A percentile compares a stretch with the other conserved stretches of the same genome.
Conservation (phyloP, 805 yeast genomes). For the Kuraishia floccosa region DNA sequence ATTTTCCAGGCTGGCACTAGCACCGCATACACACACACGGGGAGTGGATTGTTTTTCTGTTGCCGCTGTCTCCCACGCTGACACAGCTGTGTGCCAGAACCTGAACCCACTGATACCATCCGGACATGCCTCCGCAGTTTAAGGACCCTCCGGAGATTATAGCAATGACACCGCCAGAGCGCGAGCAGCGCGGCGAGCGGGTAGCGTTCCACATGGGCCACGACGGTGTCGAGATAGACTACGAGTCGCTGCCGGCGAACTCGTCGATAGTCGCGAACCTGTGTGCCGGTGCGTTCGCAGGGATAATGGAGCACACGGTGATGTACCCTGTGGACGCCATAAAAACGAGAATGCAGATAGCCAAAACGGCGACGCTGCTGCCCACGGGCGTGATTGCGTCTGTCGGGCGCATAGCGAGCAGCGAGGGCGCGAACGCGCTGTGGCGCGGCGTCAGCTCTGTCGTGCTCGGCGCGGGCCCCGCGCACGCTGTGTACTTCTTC, state of each 20-base stretch:
- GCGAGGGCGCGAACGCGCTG: slow-evolving; percentile 79
- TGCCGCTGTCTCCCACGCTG: too few species aligned
- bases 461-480: slow-evolving; percentile 97
- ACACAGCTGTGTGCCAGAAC: too few species aligned
- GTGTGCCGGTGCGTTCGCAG: slow-evolving; percentile 96
- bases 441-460: slow-evolving; percentile 95
- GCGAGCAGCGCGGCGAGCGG: too few species aligned
- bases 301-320: slow-evolving; percentile 95
- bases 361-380: slow-evolving; percentile 10
- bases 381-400: slow-evolving; percentile 47
- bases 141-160: too few species aligned
- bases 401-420: slow-evolving; percentile 63
- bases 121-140: too few species aligned
- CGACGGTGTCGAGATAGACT: slow-evolving; percentile 47
- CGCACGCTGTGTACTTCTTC: slow-evolving; percentile 94
- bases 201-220: slow-evolving; percentile 2
- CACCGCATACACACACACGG: too few species aligned
- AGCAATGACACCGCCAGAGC: too few species aligned
- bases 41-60: too few species aligned
- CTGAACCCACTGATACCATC: too few species aligned
- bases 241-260: slow-evolving; percentile 83
- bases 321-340: slow-evolving; percentile 97
- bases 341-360: slow-evolving; percentile 87
- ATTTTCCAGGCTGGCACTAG: too few species aligned
- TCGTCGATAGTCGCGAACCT: slow-evolving; percentile 78